These are phyloP conservation scores for Fusarium duplospermum DNA, from an alignment of 2,329 filamentous ascomycete genomes.

Conservation along the genomic window DNA sequence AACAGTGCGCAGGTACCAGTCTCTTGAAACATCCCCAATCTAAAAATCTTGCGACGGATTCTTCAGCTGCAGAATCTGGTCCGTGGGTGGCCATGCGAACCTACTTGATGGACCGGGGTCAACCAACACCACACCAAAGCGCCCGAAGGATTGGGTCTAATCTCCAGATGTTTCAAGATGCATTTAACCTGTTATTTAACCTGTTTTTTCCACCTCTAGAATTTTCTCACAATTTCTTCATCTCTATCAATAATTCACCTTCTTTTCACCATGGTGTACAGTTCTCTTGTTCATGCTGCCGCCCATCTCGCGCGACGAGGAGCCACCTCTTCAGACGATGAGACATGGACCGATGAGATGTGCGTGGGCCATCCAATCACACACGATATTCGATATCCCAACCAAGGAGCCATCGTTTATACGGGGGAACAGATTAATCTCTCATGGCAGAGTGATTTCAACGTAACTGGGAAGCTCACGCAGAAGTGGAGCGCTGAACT, in stretches of 20 bases:
- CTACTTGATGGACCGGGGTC: background rate
- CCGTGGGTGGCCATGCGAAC: background rate
- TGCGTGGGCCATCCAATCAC: background rate
- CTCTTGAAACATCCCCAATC: background rate
- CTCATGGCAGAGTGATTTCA: background rate
- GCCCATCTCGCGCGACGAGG: background rate
- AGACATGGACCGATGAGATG: background rate
- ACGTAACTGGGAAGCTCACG: background rate
- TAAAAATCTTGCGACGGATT: background rate
- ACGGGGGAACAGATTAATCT: background rate
- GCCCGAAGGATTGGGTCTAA: background rate
- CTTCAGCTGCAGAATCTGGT: background rate
- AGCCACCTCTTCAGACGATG: background rate
- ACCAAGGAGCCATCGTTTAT: background rate
- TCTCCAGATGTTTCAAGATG: background rate
- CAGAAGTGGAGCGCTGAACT: background rate
- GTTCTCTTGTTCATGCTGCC: background rate
- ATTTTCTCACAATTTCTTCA: background rate
- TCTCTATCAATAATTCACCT: background rate
- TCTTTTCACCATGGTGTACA: background rate
- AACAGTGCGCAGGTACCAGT: background rate
- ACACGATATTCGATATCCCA: background rate
- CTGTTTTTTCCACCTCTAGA: background rate
- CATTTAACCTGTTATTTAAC: background rate
- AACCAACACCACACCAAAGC: background rate